These are phyloP conservation scores for Echinochloa phyllopogon DNA, from an alignment of 176 grass and related monocot species.

Conservation along the genomic window DNA sequence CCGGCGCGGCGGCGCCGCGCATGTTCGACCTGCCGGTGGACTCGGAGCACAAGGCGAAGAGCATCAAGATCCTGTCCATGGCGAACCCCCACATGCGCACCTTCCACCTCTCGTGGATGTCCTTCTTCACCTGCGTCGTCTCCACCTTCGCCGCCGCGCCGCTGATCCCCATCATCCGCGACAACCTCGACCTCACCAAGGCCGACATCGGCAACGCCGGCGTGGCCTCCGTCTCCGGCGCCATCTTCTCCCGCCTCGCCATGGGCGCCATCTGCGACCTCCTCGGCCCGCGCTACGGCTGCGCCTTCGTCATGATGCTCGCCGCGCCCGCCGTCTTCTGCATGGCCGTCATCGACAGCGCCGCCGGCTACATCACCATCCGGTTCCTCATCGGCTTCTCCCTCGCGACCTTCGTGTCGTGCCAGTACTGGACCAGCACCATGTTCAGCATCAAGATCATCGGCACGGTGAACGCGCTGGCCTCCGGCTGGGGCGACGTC, in stretches of 20 bases:
- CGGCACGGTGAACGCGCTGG: constrained; percentile 64
- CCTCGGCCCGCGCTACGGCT: constrained; percentile 75
- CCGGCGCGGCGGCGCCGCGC: background rate
- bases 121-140: constrained; percentile 95
- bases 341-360: constrained; percentile 64
- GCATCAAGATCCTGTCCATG: constrained; percentile 61
- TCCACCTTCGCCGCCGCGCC: constrained; percentile 89
- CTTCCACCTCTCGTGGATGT: constrained; percentile 87
- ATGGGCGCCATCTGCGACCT: constrained; percentile 91
- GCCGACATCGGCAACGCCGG: constrained; percentile 86
- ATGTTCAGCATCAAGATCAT: constrained; percentile 97
- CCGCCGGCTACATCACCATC: constrained; percentile 57
- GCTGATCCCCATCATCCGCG: constrained; percentile 78
- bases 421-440: constrained; percentile 95
- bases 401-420: constrained; percentile 77
- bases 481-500: constrained; percentile 84
- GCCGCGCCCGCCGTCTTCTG: constrained; percentile 74
- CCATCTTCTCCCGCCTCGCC: constrained; percentile 86
- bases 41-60: constrained; percentile 88
- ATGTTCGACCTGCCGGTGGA: constrained; percentile 79
- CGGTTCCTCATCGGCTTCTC: constrained; percentile 91
- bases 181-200: constrained; percentile 73
- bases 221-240: constrained; percentile 77
- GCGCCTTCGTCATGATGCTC: constrained; percentile 84
- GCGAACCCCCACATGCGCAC: constrained; percentile 51